Evolutionary conservation across 192 early-diverging fungal genomes (phyloP).

Genomic region (Diversispora eburnea): DNA sequence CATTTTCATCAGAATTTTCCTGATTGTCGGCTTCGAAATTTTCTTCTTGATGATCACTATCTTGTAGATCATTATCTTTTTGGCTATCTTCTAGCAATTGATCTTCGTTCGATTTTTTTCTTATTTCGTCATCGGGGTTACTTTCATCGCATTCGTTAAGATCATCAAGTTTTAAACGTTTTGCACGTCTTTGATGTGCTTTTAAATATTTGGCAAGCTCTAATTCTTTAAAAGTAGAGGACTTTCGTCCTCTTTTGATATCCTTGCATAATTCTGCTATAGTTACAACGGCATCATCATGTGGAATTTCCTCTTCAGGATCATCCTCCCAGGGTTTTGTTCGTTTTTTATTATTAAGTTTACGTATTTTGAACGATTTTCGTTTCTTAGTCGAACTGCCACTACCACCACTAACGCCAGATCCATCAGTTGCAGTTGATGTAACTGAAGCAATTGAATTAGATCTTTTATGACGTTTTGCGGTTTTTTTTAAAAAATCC

Average conservation of each 20-base stretch:
- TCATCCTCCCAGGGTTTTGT: slow-evolving; percentile 26
- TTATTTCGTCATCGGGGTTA: not conserved
- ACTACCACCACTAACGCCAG: too few relatives aligned
- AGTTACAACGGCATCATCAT: slow-evolving; percentile 10
- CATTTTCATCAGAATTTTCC: not conserved
- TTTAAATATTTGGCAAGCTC: slow-evolving; percentile 15
- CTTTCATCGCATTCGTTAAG: not conserved
- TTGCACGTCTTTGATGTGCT: slow-evolving; percentile 8
- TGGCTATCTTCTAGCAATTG: not conserved
- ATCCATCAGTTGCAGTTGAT: too few relatives aligned
- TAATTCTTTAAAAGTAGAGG: slow-evolving; percentile 20
- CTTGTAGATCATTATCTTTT: not conserved
- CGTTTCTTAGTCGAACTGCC: not conserved
- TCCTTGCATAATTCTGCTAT: slow-evolving; percentile 29
- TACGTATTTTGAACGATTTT: not conserved
- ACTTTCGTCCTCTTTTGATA: slow-evolving; percentile 24
- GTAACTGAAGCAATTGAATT: too few relatives aligned
- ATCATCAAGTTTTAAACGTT: not conserved
- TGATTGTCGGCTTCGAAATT: not conserved
- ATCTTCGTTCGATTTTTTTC: not conserved
- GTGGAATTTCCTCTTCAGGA: slow-evolving; percentile 24
- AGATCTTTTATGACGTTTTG: too few relatives aligned
- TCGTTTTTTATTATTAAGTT: not conserved
- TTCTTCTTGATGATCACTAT: not conserved
- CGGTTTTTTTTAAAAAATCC: too few relatives aligned